phyloP scores from a whole-genome alignment of 495 filamentous ascomycete species.

The Aspergillus sclerotiicarbonarius region DNA sequence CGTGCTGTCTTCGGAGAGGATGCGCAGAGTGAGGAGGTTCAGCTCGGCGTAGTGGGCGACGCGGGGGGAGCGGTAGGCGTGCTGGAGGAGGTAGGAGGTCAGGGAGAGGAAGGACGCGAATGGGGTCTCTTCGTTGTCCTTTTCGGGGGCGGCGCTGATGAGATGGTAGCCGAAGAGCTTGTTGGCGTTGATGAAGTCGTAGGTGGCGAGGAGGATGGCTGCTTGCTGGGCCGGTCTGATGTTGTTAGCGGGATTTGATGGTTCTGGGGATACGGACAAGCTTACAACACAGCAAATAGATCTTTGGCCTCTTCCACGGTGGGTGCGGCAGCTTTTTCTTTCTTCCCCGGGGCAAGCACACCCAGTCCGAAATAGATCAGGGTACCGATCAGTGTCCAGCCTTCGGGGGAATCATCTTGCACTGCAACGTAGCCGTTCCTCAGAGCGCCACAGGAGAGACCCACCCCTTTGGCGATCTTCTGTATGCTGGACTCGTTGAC shows the following conservation, averaged over 20 bases:
- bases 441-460: conserved; percentile 60
- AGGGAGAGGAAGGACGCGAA: conserved; percentile 83
- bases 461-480: conserved; percentile 75
- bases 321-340: conserved; percentile 49
- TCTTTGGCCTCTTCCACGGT: conserved; percentile 72
- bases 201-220: conserved; percentile 76
- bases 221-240: conserved; percentile 73
- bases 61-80: conserved; percentile 80
- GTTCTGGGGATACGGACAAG: not conserved
- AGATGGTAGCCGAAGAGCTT: conserved; percentile 91
- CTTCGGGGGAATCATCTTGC: conserved; percentile 87
- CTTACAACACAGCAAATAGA: conserved; percentile 69
- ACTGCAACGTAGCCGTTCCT: conserved; percentile 81
- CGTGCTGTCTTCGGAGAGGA: conserved; percentile 82
- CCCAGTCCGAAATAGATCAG: conserved; percentile 83
- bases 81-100: conserved; percentile 88
- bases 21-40: conserved; percentile 76
- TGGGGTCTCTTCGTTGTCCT: conserved; percentile 69
- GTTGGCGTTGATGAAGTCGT: conserved; percentile 93
- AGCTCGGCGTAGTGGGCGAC: conserved; percentile 79
- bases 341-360: conserved; percentile 65
- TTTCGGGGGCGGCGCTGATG: conserved; percentile 57
- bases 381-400: conserved; percentile 79
- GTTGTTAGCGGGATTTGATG: conserved; percentile 16
- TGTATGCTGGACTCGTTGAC: conserved; percentile 87